phyloP scores from a whole-genome alignment of 2,329 filamentous ascomycete genomes.

The Ceratocystis lukuohia region DNA sequence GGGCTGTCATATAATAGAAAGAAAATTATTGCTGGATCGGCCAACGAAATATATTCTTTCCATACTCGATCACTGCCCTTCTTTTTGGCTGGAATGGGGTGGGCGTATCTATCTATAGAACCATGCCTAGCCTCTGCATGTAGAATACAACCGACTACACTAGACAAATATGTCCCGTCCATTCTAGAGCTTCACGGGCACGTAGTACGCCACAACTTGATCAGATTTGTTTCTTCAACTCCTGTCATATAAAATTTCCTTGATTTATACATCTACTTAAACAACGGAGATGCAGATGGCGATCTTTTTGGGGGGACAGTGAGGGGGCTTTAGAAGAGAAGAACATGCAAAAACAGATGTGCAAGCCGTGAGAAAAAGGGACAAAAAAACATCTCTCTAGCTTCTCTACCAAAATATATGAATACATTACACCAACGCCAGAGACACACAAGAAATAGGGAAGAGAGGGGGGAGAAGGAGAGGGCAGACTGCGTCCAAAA shows the following conservation, averaged over 20 bases:
- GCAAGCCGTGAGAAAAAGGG: neutral
- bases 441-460: neutral
- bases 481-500: neutral
- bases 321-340: constrained; percentile 6
- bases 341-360: constrained; percentile 10
- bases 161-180: neutral
- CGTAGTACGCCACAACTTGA: neutral
- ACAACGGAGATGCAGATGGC: neutral
- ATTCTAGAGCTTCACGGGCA: neutral
- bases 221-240: neutral
- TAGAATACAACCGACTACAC: too few species aligned
- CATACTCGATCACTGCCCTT: too few species aligned
- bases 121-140: too few species aligned
- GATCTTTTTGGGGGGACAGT: too few species aligned
- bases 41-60: too few species aligned
- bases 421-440: constrained; percentile 19
- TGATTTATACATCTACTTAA: neutral
- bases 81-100: too few species aligned
- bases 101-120: too few species aligned
- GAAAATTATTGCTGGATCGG: too few species aligned
- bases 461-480: neutral
- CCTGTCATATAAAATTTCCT: neutral
- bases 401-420: constrained; percentile 16
- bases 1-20: neutral
- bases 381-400: constrained; percentile 16